phyloP scores from a whole-genome alignment of 148 eudicot species.

The Euryodendron excelsum region DNA sequence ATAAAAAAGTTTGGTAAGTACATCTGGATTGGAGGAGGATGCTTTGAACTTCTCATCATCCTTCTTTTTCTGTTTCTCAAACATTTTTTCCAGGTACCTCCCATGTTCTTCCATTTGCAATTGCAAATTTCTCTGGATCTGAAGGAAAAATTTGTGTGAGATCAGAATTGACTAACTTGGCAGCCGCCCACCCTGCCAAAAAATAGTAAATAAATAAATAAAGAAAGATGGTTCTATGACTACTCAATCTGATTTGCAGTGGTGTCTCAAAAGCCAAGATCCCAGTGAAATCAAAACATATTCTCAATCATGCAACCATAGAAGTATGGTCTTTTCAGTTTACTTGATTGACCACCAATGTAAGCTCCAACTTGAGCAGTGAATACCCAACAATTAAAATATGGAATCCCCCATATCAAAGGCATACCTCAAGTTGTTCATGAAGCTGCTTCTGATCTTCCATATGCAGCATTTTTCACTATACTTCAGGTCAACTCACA shows the following conservation, averaged over 20 bases:
- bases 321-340: no score
- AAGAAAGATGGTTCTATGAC: no score
- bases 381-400: not conserved
- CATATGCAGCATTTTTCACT: conserved; percentile 31
- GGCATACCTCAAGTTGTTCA: conserved; percentile 66
- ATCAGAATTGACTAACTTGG: not conserved
- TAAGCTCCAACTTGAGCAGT: not conserved
- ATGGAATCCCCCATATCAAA: not conserved
- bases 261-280: no score
- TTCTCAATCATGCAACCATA: not conserved
- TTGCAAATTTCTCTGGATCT: conserved; percentile 49
- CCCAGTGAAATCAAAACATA: no score
- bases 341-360: not conserved
- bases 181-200: not conserved
- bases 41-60: conserved; percentile 28
- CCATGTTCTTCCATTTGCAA: conserved; percentile 48
- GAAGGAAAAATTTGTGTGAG: not conserved
- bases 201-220: no score
- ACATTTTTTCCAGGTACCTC: conserved; percentile 42
- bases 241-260: no score
- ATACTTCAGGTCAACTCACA: conserved; percentile 37
- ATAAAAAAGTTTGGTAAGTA: no score
- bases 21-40: conserved; percentile 14
- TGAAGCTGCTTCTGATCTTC: conserved; percentile 74
- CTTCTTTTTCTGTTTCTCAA: conserved; percentile 40